Base-by-base conservation (phyloP, 2,329 filamentous ascomycete genomes). In the Arthroderma sp. region DNA sequence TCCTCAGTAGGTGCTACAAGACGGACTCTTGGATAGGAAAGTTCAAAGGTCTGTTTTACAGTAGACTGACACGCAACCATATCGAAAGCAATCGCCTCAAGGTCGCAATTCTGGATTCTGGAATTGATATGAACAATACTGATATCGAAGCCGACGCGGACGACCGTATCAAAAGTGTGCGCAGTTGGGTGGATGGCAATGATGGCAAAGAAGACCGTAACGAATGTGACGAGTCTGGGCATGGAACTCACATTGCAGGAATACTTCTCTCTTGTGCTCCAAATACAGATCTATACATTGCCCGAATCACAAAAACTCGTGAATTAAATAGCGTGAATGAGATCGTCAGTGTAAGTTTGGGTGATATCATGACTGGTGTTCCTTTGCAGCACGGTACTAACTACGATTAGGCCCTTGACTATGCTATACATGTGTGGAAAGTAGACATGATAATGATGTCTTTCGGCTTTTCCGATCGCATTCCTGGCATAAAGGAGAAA, bases 221-320 rank as follows among this genome's bases (percentile, higher is more conserved):
- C n/a, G n/a, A n/a, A n/a, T n/a, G n/a, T n/a, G 52, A 54, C 35
- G 57, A 59, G 17, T 63, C 61, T 57, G 66, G 66, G 11, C 66
- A 68, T 41, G 66, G 66, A 31, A 68, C 65, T 55, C 63, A 66
- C 62, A 60, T 61, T 58, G 59, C 61, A 21, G 64, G 61, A 21
- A 52, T 68, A 4, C 39, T 68, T 11, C 58, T 63, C n/a, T 59
- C 60, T 38, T 56, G 66, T 56, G 66, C 65, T 11, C 56, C 66
- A 15, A 58, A 58, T 47, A 62, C 66, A 54, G 64, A 68, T 54
- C 62, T 68, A 28, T 66, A 67, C 58, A 56, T 68, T 52, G 65
- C 64, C 39, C 61, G 59, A 59, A 60, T 68, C 57, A 61, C 47
- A 31, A 17, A 52, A 31, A 25, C 47, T 2, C 47, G 13, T 7